A percentile compares a stretch with the other conserved stretches of the same genome.
phyloP scores from a whole-genome alignment of 148 eudicot genomes.

The Diospyros lotus region DNA sequence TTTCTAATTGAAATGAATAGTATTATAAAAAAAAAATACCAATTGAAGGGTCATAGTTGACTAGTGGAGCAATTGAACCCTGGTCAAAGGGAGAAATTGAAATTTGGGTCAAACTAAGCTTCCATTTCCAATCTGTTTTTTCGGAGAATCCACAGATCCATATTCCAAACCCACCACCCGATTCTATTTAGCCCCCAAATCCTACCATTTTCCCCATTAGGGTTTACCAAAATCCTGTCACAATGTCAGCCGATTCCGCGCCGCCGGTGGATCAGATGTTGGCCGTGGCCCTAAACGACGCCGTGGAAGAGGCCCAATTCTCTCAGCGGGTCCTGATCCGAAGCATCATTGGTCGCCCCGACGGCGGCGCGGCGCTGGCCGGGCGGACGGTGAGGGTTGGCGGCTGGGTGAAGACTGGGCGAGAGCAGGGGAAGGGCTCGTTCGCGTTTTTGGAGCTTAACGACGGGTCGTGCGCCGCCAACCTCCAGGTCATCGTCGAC shows the following conservation, averaged over 20 bases:
- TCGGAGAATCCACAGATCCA: too few species aligned
- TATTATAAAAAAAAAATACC: too few species aligned
- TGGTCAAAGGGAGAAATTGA: too few species aligned
- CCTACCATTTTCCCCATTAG: not conserved
- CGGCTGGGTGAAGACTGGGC: conserved; percentile 93
- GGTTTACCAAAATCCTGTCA: not conserved
- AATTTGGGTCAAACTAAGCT: too few species aligned
- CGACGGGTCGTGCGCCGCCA: conserved; percentile 76
- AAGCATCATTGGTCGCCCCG: conserved; percentile 47
- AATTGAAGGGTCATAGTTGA: too few species aligned
- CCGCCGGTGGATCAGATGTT: conserved; percentile 28
- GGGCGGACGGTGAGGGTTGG: conserved; percentile 52
- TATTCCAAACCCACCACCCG: not conserved
- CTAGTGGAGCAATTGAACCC: too few species aligned
- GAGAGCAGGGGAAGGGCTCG: conserved; percentile 65
- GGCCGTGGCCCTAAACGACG: conserved; percentile 15
- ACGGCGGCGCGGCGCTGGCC: conserved; percentile 69
- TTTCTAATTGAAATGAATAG: too few species aligned
- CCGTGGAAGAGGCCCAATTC: conserved; percentile 40
- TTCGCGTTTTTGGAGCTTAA: conserved; percentile 80
- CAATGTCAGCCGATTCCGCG: conserved; percentile 13
- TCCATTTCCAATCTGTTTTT: too few species aligned
- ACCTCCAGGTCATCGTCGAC: conserved; percentile 68
- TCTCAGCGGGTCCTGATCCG: conserved; percentile 60
- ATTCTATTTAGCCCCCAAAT: not conserved